Conservation (phyloP, 495 filamentous ascomycete species). For the Cercophora newfieldiana region DNA sequence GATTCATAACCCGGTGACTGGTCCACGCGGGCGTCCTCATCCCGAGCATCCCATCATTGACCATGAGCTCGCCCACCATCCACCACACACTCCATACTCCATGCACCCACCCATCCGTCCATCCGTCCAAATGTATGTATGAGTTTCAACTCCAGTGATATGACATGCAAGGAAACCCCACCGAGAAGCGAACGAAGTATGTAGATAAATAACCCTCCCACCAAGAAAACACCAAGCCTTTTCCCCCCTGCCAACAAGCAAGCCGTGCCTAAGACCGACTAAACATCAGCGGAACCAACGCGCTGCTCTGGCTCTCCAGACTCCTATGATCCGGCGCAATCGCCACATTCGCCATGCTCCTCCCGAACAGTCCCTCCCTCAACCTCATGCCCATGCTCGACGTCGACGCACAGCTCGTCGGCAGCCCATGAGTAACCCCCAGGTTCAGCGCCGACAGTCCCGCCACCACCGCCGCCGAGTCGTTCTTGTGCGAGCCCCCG, state of each 20-base stretch:
- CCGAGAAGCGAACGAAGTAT: background rate
- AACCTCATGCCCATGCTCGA: slow-evolving; percentile 33
- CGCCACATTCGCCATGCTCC: slow-evolving; percentile 32
- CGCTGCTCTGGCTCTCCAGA: slow-evolving; percentile 40
- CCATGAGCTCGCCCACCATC: background rate
- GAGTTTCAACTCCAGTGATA: background rate
- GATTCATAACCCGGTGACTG: slow-evolving; percentile 5
- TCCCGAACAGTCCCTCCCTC: slow-evolving; percentile 46
- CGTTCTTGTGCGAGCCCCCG: slow-evolving; percentile 18
- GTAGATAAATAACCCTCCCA: background rate
- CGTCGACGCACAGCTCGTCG: slow-evolving; percentile 11
- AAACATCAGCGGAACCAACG: slow-evolving; percentile 53
- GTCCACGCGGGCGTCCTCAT: background rate
- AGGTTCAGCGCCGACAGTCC: slow-evolving; percentile 27
- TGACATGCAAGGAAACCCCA: background rate
- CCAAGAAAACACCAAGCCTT: background rate
- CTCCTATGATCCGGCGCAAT: slow-evolving; percentile 34
- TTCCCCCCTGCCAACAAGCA: background rate
- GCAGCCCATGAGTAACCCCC: background rate
- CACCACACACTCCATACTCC: background rate
- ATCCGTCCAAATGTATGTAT: background rate
- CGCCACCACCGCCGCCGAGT: slow-evolving; percentile 31
- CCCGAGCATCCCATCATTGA: background rate
- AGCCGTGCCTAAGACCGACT: slow-evolving; percentile 36
- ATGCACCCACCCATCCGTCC: background rate